Evolutionary conservation across 2,329 filamentous ascomycete species (phyloP).

Genomic region (Cryphonectria nitschkei): DNA sequence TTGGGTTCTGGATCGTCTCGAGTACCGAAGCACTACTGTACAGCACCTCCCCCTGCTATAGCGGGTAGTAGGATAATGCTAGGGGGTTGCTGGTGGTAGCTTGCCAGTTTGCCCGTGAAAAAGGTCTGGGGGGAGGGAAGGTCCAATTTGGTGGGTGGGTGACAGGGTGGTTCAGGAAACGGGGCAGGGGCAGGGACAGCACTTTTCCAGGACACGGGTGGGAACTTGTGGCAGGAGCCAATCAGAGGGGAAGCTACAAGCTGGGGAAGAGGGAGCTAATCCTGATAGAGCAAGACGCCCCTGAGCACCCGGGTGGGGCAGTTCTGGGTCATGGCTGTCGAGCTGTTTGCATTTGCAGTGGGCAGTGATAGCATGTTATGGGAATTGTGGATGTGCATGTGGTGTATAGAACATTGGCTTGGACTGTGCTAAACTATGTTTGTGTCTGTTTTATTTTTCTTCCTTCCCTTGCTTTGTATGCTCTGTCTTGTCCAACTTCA

Average conservation of each 20-base stretch:
- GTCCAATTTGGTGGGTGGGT: not conserved
- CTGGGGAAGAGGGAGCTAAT: not conserved
- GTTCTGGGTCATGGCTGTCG: not conserved
- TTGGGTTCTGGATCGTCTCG: not conserved
- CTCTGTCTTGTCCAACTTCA: not conserved
- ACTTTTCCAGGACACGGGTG: not conserved
- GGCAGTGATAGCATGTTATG: not conserved
- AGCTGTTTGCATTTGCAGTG: not conserved
- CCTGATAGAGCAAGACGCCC: conserved; percentile 5
- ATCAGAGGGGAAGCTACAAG: not conserved
- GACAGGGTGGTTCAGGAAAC: not conserved
- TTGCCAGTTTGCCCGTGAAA: not conserved
- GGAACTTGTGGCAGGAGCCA: not conserved
- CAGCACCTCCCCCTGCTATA: no score
- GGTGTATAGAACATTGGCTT: no score
- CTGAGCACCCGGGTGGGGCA: not conserved
- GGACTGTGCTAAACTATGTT: not conserved
- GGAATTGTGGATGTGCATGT: not conserved
- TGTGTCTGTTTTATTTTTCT: not conserved
- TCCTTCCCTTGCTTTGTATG: not conserved
- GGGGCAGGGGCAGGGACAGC: conserved; percentile 1
- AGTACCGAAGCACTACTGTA: not conserved
- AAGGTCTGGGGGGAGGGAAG: not conserved
- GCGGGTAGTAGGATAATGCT: no score
- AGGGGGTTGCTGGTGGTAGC: no score